These are phyloP conservation scores for Phytophthora melonis DNA, from an alignment of 352 stramenopile species.

Conservation along the genomic window DNA sequence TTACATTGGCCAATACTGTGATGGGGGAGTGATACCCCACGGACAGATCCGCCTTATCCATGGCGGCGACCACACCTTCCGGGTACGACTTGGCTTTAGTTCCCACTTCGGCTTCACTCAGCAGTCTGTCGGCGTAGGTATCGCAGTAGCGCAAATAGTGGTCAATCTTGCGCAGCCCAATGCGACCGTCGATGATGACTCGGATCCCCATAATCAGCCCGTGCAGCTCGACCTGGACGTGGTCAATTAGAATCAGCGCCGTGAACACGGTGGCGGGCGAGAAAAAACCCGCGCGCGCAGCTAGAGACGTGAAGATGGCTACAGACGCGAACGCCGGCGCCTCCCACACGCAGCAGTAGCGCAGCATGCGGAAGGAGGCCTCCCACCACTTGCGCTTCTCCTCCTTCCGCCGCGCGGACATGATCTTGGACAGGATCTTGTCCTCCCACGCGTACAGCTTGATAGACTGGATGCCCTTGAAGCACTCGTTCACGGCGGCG, in stretches of 20 bases:
- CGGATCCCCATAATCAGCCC: slow-evolving; percentile 45
- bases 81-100: slow-evolving; percentile 22
- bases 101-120: not conserved
- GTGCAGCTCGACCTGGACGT: slow-evolving; percentile 45
- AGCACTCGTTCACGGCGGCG: slow-evolving; percentile 48
- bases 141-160: slow-evolving; percentile 39
- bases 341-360: slow-evolving; percentile 51
- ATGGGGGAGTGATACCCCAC: slow-evolving; percentile 20
- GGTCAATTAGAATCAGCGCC: slow-evolving; percentile 45
- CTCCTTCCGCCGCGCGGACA: slow-evolving; percentile 42
- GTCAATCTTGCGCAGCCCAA: slow-evolving; percentile 36
- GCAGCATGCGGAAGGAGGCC: slow-evolving; percentile 35
- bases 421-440: slow-evolving; percentile 52
- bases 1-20: slow-evolving; percentile 52
- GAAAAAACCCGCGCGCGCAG: slow-evolving; percentile 34
- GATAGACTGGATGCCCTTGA: slow-evolving; percentile 53
- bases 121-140: slow-evolving; percentile 7
- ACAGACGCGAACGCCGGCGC: slow-evolving; percentile 44
- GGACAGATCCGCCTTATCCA: slow-evolving; percentile 33
- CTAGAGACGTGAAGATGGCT: slow-evolving; percentile 45
- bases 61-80: slow-evolving; percentile 26
- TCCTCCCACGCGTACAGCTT: slow-evolving; percentile 58
- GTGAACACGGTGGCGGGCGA: slow-evolving; percentile 50
- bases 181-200: slow-evolving; percentile 36
- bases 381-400: slow-evolving; percentile 38